These are phyloP conservation scores for Pseudogymnoascus sp. DNA, from an alignment of 2,329 filamentous ascomycete genomes.

Conservation along the genomic window DNA sequence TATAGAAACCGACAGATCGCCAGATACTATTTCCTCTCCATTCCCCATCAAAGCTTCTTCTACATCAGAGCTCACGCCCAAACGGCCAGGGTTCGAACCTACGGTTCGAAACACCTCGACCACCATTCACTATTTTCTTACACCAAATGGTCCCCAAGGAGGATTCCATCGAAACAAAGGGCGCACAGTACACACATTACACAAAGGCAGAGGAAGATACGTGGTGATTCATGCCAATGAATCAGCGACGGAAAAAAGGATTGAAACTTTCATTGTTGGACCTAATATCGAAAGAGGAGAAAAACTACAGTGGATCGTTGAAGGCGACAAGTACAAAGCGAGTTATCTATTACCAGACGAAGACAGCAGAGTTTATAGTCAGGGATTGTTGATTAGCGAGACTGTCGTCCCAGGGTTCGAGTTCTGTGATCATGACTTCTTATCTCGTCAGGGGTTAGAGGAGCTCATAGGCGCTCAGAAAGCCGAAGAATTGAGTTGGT, in stretches of 20 bases:
- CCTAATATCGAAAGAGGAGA: conserved; percentile 50
- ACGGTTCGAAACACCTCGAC: conserved; percentile 47
- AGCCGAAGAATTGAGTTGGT: conserved; percentile 41
- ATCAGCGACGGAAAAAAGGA: conserved; percentile 33
- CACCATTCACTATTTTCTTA: conserved; percentile 59
- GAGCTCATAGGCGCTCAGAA: conserved; percentile 46
- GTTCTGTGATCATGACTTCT: conserved; percentile 60
- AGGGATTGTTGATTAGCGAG: conserved; percentile 58
- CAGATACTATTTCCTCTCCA: conserved; percentile 46
- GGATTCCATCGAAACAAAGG: conserved; percentile 57
- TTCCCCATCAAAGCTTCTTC: conserved; percentile 38
- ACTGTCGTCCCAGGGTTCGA: conserved; percentile 64
- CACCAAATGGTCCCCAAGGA: conserved; percentile 46
- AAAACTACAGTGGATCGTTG: conserved; percentile 60
- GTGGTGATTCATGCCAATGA: conserved; percentile 55
- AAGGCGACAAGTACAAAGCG: conserved; percentile 60
- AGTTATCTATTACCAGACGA: conserved; percentile 50
- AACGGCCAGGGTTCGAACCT: conserved; percentile 34
- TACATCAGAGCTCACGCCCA: conserved; percentile 29
- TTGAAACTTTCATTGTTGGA: conserved; percentile 61
- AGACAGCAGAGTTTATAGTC: conserved; percentile 30
- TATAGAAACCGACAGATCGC: conserved; percentile 51
- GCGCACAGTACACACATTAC: conserved; percentile 58
- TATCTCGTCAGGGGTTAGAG: conserved; percentile 43
- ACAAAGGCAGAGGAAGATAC: conserved; percentile 56